phyloP scores from a whole-genome alignment of 306 rosid species.

The Cicer bijugum region DNA sequence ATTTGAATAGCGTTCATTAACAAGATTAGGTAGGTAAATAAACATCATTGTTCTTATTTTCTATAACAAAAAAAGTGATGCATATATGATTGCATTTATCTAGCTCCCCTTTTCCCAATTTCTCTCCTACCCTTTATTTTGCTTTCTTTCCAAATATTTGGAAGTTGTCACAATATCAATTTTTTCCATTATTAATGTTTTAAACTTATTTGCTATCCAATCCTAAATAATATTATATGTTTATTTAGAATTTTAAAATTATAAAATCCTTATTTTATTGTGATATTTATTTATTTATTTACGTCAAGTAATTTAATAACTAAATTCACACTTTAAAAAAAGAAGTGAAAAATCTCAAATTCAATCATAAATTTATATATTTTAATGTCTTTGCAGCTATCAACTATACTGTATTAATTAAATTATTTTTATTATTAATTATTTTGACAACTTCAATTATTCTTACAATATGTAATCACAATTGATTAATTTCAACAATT shows the following conservation, averaged over 20 bases:
- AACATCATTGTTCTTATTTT: conserved; percentile 11
- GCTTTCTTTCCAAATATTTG: background rate
- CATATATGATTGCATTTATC: background rate
- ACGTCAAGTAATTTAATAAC: too few species aligned
- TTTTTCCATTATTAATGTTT: background rate
- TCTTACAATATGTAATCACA: background rate
- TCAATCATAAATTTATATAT: too few species aligned
- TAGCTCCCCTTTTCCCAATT: background rate
- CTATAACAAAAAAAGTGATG: background rate
- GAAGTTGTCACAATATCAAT: background rate
- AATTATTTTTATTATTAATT: background rate
- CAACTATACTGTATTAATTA: too few species aligned
- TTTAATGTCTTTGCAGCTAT: too few species aligned
- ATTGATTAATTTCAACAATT: background rate
- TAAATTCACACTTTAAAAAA: too few species aligned
- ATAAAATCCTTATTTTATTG: background rate
- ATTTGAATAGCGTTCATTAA: background rate
- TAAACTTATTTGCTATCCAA: background rate
- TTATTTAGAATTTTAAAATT: background rate
- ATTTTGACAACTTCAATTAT: background rate
- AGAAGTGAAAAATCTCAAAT: too few species aligned
- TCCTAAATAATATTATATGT: background rate
- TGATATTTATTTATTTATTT: background rate
- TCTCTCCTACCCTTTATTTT: background rate
- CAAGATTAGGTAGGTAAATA: conserved; percentile 19